Base-by-base conservation (phyloP, 768 basidiomycete species). In the Sistotremastrum niveocremeum region DNA sequence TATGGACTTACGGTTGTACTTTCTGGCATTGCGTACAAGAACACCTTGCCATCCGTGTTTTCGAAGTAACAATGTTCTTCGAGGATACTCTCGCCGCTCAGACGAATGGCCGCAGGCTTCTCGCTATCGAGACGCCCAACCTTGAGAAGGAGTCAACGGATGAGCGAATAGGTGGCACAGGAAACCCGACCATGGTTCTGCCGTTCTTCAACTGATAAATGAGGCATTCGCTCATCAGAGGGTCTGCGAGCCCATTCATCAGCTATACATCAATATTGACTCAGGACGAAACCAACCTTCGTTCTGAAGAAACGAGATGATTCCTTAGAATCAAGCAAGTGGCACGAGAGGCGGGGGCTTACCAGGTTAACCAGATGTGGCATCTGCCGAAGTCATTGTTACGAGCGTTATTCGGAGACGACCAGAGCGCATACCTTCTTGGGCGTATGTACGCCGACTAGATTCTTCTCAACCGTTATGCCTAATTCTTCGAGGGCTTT, bases 401-500 rank as follows among this genome's bases (percentile, higher is more conserved):
- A 20, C 48, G 12, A 37, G 20, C 6, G 33, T 8, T 9, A 20
- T 41, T 36, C 5, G 20, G 12, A 9, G 10, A 20, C 9, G 30
- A 35, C 9, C 32, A 9, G 7, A 7, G 7, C 34, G 42, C 57
- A 38, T 56, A 77, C 86, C 74, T 82, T 89, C 74, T 97, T 98
- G 32, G 95, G 95, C 20, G 95, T 91, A 68, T 95, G 91, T 47
- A 99, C 95, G 43, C 95, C 94, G 47, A 98, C 85, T 46, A 87
- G 66, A 61, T 91, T 86, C 74, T 91, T 97, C 66, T 98, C 94
- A 49, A 99, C 89, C 37, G 86, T 87, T 63, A 99, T 98, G 34
- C 95, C 95, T 51, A 99, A 68, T 65, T 95, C 94, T 65, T 99
- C 95, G 41, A 99, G 65, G 7, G 95, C 95, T 70, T 90, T 84